Evolutionary conservation across 129 eudicot genomes (phyloP), one percentile per base, ranked within the genome.

Genomic region (Glebionis coronaria): DNA sequence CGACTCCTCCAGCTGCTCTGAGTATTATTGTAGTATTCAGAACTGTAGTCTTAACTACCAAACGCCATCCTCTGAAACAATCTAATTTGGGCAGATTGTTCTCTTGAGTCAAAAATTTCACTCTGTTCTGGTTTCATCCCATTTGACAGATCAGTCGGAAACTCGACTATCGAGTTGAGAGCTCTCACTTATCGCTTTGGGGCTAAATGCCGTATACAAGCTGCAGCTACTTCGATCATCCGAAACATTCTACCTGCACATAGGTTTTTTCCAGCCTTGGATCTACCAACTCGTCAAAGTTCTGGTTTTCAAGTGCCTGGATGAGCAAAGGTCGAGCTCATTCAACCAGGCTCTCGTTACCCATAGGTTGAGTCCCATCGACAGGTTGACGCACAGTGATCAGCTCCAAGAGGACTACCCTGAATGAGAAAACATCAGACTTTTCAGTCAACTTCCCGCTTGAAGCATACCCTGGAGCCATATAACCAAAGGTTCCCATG

Each of bases 381-480:
- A 90, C 91, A 65, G 97, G 95, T 67, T 90, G 87, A 46, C 97
- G 95, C 2, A 92, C 97, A 27, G 97, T 90, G 53, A 90, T 84
- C 44, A 90, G 84, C 84, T 90, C 97, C 46, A 90, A 73, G 50
- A 90, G 84, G 57, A 90, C 89, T 21, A 90, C 97, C 56, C 97
- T 95, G 44, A 78, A 90, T 4, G 97, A 90, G 75, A 61, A n/a
- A 47, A 90, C 97, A 66, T 90, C 97, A 0, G 95, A 90, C 53
- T 90, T 90, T 60, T 87, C 97, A 20, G 97, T 87, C 80, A 90
- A 71, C 76, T 90, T 90, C 20, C 97, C 97, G 63, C 92, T 90
- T 53, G 90, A 87, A 74, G 97, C 97, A 59, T 90, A 90, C 52
- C 87, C 97, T 42, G 97, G 97, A 70, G 97, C 97, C 97, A 90